Conservation (phyloP, 805 yeast genomes). For the Yamadazyma takamatsuzukensis region DNA sequence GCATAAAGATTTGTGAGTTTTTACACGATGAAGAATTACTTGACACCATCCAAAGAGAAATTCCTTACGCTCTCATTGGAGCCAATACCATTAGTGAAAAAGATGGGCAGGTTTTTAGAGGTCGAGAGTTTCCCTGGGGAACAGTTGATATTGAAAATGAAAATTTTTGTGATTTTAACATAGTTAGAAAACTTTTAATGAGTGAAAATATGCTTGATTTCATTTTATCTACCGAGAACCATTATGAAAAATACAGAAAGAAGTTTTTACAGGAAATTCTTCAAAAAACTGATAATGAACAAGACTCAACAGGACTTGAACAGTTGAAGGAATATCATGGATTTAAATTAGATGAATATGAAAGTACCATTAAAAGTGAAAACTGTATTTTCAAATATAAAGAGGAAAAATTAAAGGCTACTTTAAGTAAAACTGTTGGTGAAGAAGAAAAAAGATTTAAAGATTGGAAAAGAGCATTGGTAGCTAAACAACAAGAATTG, state of each 20-base stretch:
- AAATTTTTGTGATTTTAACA: slow-evolving; percentile 70
- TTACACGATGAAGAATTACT: slow-evolving; percentile 27
- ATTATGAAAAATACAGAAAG: slow-evolving; percentile 58
- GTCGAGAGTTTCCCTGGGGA: slow-evolving; percentile 85
- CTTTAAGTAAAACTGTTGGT: slow-evolving; percentile 32
- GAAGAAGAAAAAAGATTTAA: slow-evolving; percentile 55
- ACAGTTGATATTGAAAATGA: slow-evolving; percentile 77
- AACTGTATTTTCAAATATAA: slow-evolving; percentile 42
- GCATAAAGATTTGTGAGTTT: slow-evolving; percentile 29
- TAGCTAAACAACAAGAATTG: slow-evolving; percentile 51
- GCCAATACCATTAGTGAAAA: slow-evolving; percentile 43
- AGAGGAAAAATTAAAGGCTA: slow-evolving; percentile 41
- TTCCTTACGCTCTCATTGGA: slow-evolving; percentile 74
- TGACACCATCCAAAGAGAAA: slow-evolving; percentile 31
- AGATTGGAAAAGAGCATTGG: slow-evolving; percentile 57
- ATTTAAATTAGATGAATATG: slow-evolving; percentile 18
- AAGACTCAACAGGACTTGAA: slow-evolving; percentile 21
- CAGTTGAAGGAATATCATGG: slow-evolving; percentile 37
- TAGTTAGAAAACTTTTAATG: slow-evolving; percentile 62
- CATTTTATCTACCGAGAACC: slow-evolving; percentile 69
- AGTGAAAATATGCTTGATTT: slow-evolving; percentile 74
- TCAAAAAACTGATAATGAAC: no score
- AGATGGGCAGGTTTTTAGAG: slow-evolving; percentile 51
- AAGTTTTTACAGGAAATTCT: slow-evolving; percentile 1
- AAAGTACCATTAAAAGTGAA: slow-evolving; percentile 14